A percentile compares a stretch with the other conserved stretches of the same genome.
These are phyloP conservation scores for Fusarium zealandicum DNA, from an alignment of 2,329 filamentous ascomycete species.

Conservation along the genomic window DNA sequence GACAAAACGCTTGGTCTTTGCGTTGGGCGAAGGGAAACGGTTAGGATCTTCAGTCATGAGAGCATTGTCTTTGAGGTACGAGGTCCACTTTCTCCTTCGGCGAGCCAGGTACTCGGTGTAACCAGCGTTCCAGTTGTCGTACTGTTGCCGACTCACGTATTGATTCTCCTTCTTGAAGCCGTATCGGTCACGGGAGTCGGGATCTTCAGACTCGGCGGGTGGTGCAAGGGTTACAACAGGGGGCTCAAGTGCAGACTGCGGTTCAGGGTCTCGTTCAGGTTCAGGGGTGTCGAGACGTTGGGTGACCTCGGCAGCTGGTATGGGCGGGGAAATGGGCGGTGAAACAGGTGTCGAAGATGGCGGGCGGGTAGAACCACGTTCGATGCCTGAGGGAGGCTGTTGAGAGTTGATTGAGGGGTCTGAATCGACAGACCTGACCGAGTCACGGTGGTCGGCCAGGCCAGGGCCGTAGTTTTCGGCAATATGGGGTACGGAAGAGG, in stretches of 20 bases:
- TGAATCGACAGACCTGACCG: constrained; percentile 57
- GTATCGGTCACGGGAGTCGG: constrained; percentile 75
- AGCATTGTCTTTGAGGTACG: constrained; percentile 77
- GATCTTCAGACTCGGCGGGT: constrained; percentile 55
- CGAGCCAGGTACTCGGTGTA: constrained; percentile 80
- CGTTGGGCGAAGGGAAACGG: constrained; percentile 79
- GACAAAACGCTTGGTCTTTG: constrained; percentile 88
- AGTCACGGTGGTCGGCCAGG: constrained; percentile 55
- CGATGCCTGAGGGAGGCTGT: constrained; percentile 25
- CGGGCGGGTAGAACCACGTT: constrained; percentile 6
- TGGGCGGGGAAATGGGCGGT: constrained; percentile 23
- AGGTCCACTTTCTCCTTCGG: constrained; percentile 81
- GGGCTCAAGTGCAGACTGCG: constrained; percentile 27
- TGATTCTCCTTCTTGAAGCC: constrained; percentile 91
- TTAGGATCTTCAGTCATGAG: constrained; percentile 75
- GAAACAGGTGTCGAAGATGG: constrained; percentile 28
- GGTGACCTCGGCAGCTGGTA: constrained; percentile 5
- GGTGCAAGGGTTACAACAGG: constrained; percentile 39
- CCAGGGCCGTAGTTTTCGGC: constrained; percentile 42
- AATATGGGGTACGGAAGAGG: constrained; percentile 50
- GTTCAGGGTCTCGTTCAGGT: constrained; percentile 14
- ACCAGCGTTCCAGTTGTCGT: constrained; percentile 79
- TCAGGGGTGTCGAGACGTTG: constrained; percentile 29
- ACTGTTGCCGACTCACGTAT: constrained; percentile 77
- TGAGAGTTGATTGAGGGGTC: constrained; percentile 42